Percentiles rank a stretch among this genome's conserved stretches.
phyloP scores from a whole-genome alignment of 768 basidiomycete genomes.

The Gloeostereum incarnatum region DNA sequence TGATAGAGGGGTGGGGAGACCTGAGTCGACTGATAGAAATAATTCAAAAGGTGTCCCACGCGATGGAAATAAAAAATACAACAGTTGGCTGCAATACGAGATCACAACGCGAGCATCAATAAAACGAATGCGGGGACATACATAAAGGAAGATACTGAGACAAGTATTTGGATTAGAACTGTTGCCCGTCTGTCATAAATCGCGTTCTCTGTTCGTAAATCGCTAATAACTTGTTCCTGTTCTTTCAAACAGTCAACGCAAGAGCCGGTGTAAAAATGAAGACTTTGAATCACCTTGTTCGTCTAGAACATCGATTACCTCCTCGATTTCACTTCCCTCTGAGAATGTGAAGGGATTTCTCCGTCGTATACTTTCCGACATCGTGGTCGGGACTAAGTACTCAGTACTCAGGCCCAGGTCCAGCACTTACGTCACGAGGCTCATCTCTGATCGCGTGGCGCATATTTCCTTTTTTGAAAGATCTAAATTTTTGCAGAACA shows the following conservation, averaged over 20 bases:
- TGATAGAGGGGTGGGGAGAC: conserved; percentile 32
- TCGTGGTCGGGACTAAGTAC: too few species aligned
- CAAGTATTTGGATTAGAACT: conserved; percentile 26
- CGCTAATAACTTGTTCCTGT: conserved; percentile 50
- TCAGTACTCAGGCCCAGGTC: too few species aligned
- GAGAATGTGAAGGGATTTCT: conserved; percentile 34
- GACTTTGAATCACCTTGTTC: conserved; percentile 35
- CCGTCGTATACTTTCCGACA: too few species aligned
- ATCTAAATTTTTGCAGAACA: too few species aligned
- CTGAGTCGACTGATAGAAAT: conserved; percentile 24
- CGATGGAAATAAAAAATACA: conserved; percentile 31
- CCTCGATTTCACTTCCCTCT: conserved; percentile 19
- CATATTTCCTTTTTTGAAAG: too few species aligned
- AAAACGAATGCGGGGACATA: conserved; percentile 20
- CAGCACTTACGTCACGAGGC: too few species aligned
- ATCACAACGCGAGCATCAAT: not conserved
- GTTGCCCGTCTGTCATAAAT: conserved; percentile 31
- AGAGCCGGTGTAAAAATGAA: not conserved
- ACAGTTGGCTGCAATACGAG: conserved; percentile 29
- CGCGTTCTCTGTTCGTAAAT: conserved; percentile 33
- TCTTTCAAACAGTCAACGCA: conserved; percentile 26
- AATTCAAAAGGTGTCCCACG: conserved; percentile 36
- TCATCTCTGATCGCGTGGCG: too few species aligned
- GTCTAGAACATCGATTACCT: conserved; percentile 29
- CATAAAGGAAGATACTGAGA: conserved; percentile 38